Conservation (phyloP, 352 stramenopile genomes). For the Phytophthora sojae region DNA sequence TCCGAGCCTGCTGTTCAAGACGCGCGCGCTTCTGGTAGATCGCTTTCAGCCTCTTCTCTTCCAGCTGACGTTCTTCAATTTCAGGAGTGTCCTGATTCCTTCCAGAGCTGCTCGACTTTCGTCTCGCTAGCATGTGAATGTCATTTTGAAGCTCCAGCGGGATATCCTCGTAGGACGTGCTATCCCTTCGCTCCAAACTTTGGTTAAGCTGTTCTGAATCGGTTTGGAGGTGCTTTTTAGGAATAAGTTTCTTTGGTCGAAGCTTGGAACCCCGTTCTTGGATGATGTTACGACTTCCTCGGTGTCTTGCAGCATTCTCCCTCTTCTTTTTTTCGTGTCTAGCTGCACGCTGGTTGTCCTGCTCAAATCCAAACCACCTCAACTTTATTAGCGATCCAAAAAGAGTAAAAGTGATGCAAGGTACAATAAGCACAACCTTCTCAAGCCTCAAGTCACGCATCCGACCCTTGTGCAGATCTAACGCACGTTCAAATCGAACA, state of each 20-base stretch:
- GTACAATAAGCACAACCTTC: slow-evolving; percentile 28
- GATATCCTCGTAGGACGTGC: background rate
- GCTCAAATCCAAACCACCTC: background rate
- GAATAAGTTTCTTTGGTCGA: slow-evolving; percentile 19
- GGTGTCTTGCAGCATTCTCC: slow-evolving; percentile 29
- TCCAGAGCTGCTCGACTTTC: background rate
- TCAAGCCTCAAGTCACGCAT: slow-evolving; percentile 22
- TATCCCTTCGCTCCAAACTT: background rate
- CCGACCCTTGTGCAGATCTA: slow-evolving; percentile 6
- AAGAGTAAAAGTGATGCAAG: background rate
- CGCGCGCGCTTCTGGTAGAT: slow-evolving; percentile 39
- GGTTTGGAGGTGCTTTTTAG: background rate
- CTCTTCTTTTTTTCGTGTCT: slow-evolving; percentile 31
- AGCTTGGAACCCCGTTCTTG: slow-evolving; percentile 27
- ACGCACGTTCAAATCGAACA: background rate
- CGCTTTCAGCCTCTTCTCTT: slow-evolving; percentile 30
- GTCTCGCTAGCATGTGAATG: slow-evolving; percentile 12
- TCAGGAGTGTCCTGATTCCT: background rate
- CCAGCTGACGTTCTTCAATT: slow-evolving; percentile 10
- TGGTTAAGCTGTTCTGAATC: background rate
- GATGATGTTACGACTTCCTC: slow-evolving; percentile 39
- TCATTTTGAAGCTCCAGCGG: slow-evolving; percentile 10
- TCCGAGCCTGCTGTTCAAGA: slow-evolving; percentile 18
- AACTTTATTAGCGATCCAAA: background rate
- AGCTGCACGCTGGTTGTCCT: slow-evolving; percentile 40